A percentile compares a stretch with the other conserved stretches of the same genome.
Evolutionary conservation across 352 stramenopile genomes (phyloP).

Genomic region (Thraustotheca clavata): DNA sequence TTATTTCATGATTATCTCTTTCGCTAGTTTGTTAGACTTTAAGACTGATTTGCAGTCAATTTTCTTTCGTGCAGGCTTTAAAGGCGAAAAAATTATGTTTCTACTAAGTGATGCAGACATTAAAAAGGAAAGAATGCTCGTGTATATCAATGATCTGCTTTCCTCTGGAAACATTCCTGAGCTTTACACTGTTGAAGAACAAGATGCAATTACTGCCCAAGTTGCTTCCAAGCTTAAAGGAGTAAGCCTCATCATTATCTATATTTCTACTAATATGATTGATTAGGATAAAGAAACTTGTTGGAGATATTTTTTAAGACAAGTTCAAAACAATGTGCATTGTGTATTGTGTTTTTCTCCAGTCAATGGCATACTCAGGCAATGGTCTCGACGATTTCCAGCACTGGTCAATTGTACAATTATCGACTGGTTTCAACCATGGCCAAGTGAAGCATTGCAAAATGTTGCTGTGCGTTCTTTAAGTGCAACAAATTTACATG

Average conservation of each 20-base stretch:
- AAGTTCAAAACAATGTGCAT: conserved; percentile 90
- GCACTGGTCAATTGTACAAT: conserved; percentile 90
- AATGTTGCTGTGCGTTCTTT: conserved; percentile 86
- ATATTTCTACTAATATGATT: conserved; percentile 19
- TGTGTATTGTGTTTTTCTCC: conserved; percentile 93
- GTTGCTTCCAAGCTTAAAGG: conserved; percentile 80
- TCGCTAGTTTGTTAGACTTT: conserved; percentile 74
- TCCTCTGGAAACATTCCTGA: conserved; percentile 89
- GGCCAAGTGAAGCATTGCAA: conserved; percentile 86
- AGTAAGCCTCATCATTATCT: conserved; percentile 20
- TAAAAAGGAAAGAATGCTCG: conserved; percentile 93
- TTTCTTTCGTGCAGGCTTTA: conserved; percentile 86
- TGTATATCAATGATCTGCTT: conserved; percentile 92
- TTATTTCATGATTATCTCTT: neutral
- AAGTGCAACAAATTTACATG: conserved; percentile 23
- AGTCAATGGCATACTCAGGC: conserved; percentile 82
- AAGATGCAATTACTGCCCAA: conserved; percentile 84
- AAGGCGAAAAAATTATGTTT: conserved; percentile 88
- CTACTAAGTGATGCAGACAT: conserved; percentile 91
- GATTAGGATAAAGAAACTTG: conserved; percentile 87
- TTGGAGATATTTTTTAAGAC: conserved; percentile 87
- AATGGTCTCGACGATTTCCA: conserved; percentile 88
- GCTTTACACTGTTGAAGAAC: conserved; percentile 88
- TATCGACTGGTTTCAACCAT: conserved; percentile 93
- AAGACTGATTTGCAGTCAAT: conserved; percentile 92